A percentile compares a stretch with the other conserved stretches of the same genome.
Evolutionary conservation across 1,284 basidiomycete species (phyloP).

Genomic region (Afroboletus lepidellus): DNA sequence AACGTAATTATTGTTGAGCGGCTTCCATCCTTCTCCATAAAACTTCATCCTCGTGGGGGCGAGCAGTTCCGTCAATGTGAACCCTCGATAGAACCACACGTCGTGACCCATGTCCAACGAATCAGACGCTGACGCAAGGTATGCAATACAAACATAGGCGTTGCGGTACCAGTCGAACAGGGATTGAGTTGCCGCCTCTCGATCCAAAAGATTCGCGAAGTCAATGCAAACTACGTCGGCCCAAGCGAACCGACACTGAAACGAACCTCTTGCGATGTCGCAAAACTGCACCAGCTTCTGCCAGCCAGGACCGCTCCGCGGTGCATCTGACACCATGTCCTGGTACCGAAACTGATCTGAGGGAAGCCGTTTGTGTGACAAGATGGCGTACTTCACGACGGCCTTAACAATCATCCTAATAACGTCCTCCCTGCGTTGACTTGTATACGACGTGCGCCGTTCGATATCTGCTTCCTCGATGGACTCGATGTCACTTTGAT

Average conservation of each 20-base stretch:
- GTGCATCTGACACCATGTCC: conserved; percentile 8
- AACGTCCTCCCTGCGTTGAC: conserved; percentile 26
- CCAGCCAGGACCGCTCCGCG: conserved; percentile 12
- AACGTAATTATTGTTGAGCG: neutral
- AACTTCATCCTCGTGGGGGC: conserved; percentile 6
- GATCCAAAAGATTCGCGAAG: neutral
- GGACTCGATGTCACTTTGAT: conserved; percentile 12
- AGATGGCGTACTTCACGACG: conserved; percentile 19
- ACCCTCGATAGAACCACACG: conserved; percentile 3
- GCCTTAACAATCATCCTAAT: conserved; percentile 22
- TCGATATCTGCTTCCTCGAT: conserved; percentile 22
- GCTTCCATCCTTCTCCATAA: conserved; percentile 1
- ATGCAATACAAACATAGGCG: conserved; percentile 17
- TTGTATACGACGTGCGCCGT: conserved; percentile 23
- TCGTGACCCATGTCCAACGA: neutral
- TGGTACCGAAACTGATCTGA: neutral
- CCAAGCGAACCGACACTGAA: conserved; percentile 23
- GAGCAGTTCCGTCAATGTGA: neutral
- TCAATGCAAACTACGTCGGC: conserved; percentile 18
- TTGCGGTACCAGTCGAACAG: conserved; percentile 25
- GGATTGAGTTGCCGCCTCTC: conserved; percentile 1
- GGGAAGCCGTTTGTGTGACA: conserved; percentile 16
- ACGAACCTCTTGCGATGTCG: conserved; percentile 6
- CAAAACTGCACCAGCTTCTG: conserved; percentile 14
- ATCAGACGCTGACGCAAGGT: conserved; percentile 10